These are phyloP conservation scores for Pseudopithomyces chartarum DNA, from an alignment of 2,329 filamentous ascomycete genomes.

Conservation along the genomic window DNA sequence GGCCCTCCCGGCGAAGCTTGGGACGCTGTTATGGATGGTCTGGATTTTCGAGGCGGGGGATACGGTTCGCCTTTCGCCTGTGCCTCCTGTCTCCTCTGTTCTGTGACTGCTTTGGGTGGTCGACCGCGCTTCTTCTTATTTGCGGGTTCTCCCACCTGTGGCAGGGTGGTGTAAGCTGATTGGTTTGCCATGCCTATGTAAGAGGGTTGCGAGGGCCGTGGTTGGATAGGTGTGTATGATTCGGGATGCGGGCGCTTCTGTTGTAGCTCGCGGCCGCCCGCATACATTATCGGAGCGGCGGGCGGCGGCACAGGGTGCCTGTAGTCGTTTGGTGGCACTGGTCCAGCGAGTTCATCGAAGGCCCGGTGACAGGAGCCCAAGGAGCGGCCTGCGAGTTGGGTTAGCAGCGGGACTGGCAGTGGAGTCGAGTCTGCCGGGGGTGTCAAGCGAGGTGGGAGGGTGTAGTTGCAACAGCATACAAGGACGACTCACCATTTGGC, in stretches of 20 bases:
- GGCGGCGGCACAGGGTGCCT: slow-evolving; percentile 35
- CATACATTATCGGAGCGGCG: slow-evolving; percentile 37
- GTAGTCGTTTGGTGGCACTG: slow-evolving; percentile 32
- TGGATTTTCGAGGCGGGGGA: slow-evolving; percentile 42
- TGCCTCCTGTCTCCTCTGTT: slow-evolving; percentile 50
- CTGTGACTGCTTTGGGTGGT: slow-evolving; percentile 54
- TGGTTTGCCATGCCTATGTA: slow-evolving; percentile 32
- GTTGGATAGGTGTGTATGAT: slow-evolving; percentile 42
- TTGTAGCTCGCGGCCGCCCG: slow-evolving; percentile 33
- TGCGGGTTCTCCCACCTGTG: slow-evolving; percentile 39
- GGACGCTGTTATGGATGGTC: slow-evolving; percentile 34
- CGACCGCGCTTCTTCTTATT: slow-evolving; percentile 55
- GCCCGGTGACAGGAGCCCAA: slow-evolving; percentile 44
- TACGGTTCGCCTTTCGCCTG: slow-evolving; percentile 46
- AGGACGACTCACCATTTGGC: slow-evolving; percentile 51
- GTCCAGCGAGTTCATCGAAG: slow-evolving; percentile 35
- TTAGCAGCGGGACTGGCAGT: neutral
- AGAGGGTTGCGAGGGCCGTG: slow-evolving; percentile 46
- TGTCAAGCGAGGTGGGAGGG: neutral
- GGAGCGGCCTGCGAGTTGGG: slow-evolving; percentile 35
- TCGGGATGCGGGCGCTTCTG: slow-evolving; percentile 45
- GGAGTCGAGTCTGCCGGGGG: neutral
- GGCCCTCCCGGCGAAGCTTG: slow-evolving; percentile 30
- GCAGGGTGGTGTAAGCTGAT: slow-evolving; percentile 36
- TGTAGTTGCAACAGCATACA: neutral